Evolutionary conservation across 1,284 basidiomycete genomes (phyloP), one percentile per base, ranked within the genome.

Genomic region (Trametes pubescens): DNA sequence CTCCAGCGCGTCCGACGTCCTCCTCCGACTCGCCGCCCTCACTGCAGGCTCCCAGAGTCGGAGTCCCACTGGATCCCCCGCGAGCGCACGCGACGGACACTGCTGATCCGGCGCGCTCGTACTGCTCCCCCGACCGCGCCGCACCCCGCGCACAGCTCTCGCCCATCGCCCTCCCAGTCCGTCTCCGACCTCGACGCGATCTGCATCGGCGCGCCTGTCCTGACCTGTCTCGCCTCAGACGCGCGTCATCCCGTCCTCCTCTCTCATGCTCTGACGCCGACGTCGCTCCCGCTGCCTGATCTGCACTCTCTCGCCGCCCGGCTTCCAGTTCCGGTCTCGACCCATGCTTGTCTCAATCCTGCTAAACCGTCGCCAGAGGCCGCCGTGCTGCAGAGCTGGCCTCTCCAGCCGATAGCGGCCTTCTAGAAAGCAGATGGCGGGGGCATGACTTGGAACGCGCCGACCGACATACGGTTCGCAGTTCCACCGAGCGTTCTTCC

Each of bases 401-500:
- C 16, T n/a, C 18, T 48, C 51, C 38, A 32, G 59, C 59, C 59
- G 53, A 61, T 56, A 61, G 38, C 60, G 14, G 60, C 48, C 53
- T 61, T 61, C 60, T 61, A 56, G 53, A 61, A 56, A 43, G 21
- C 53, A 48, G 21, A 46, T 22, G 46, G 44, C 52, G 59, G 35
- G 52, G 9, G 59, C 60, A 56, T 61, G 60, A 46, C 60, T 56
- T 43, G 53, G 47, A 56, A 43, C 48, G 11, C 60, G 60, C 54
- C 60, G 53, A 37, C 47, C 34, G 44, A 56, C 40, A 48, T 29
- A 61, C 53, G 47, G 37, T 56, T 51, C 53, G 53, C 37, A 49
- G 8, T 61, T 61, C 60, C 60, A 61, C 54, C 53, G 60, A 46
- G 60, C 60, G 48, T 61, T 61, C 60, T 61, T 51, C 51, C 53